Base-by-base conservation (phyloP, 495 filamentous ascomycete genomes). In the Penicillium longicatenatum region DNA sequence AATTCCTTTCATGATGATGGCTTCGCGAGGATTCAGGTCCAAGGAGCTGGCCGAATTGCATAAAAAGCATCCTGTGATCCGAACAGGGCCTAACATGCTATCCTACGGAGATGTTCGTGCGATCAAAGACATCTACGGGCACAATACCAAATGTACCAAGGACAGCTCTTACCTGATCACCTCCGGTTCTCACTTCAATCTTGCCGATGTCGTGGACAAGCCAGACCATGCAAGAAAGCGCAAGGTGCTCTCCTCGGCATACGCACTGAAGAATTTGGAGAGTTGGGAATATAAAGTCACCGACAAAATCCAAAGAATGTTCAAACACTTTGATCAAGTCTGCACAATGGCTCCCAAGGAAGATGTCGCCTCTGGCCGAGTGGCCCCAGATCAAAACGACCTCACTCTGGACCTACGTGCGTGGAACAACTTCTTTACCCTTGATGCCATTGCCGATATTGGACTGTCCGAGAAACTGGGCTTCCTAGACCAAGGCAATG, bases 51-150 rank as follows among this genome's bases (percentile, higher is more conserved):
- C 62, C 2, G 66, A 76, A 55, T 56, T 75, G 26, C 81, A 84
- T 64, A 70, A 72, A 50, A 68, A 67, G 46, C 54, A 72, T 47
- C 77, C 80, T 3, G 70, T 84, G 16, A 67, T 84, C 51, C 79
- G 82, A 8, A 81, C 73, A 2, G 79, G 79, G 1, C 82, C 82
- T 2, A 85, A 83, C 52, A 66, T 69, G 22, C 68, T 85, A 0
- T 83, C 81, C 0, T 84, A 75, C 59, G 71, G 72, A 9, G 72
- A 68, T 31, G 70, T 51, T 12, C 61, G 54, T 21, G 82, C 82
- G 22, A 82, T 84, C 62, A 79, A 80, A 60, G 82, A 83, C 43
- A 82, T 84, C 50, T 84, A 83, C 57, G 81, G 81, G 26, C 82
- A 85, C 62, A 72, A 68, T 50, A 81, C 82, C 1, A 70, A 69